Percentiles rank a stretch among this genome's conserved stretches.
These are phyloP conservation scores for Naumovozyma baii DNA, from an alignment of 805 yeast species.

Conservation along the genomic window DNA sequence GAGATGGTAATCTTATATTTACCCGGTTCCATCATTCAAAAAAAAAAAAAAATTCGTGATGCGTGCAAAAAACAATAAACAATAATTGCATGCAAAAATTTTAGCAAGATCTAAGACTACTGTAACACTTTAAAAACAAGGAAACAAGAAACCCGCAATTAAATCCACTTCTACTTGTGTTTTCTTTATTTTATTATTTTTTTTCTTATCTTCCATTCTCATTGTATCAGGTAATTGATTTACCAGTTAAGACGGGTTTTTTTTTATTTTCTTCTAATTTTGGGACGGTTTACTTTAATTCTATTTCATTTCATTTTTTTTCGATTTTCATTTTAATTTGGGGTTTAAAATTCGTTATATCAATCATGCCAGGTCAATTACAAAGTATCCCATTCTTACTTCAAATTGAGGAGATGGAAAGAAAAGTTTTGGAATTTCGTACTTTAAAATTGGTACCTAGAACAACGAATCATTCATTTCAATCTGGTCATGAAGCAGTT, in stretches of 20 bases:
- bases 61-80: too few relatives aligned
- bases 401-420: slow-evolving; percentile 30
- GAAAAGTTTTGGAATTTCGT: slow-evolving; percentile 21
- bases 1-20: too few relatives aligned
- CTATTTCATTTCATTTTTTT: slow-evolving; percentile 2
- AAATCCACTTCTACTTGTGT: too few relatives aligned
- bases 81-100: too few relatives aligned
- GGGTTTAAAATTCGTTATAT: too few relatives aligned
- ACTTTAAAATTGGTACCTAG: slow-evolving; percentile 16
- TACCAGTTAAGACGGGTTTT: background rate
- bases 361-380: slow-evolving; percentile 24
- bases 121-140: too few relatives aligned
- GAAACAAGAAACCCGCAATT: too few relatives aligned
- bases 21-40: too few relatives aligned
- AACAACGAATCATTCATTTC: slow-evolving; percentile 5
- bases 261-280: background rate
- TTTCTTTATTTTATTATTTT: background rate
- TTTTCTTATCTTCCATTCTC: background rate
- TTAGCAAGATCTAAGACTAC: too few relatives aligned
- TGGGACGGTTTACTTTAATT: slow-evolving; percentile 1
- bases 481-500: slow-evolving; percentile 2
- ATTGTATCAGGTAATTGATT: background rate
- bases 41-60: too few relatives aligned
- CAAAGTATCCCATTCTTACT: slow-evolving; percentile 27
- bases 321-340: too few relatives aligned